Percentiles rank a stretch among this genome's conserved stretches.
phyloP scores from a whole-genome alignment of 305 asterid species.

The Striga hermonthica region DNA sequence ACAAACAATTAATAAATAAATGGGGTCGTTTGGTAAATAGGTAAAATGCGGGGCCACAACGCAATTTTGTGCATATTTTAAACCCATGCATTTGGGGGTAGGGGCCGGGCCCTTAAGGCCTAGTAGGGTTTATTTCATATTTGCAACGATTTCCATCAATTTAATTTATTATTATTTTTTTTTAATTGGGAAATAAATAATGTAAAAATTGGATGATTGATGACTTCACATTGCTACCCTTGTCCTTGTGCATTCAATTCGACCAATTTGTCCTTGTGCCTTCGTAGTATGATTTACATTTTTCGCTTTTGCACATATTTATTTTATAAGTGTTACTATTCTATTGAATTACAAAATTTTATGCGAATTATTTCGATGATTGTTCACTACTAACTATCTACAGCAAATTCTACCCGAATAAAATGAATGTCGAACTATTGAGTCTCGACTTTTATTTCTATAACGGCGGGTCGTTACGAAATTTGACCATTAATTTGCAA shows the following conservation, averaged over 20 bases:
- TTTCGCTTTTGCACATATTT: too few relatives aligned
- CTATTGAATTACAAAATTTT: neutral
- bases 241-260: conserved; percentile 31
- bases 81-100: conserved; percentile 37
- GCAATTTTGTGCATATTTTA: conserved; percentile 30
- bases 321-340: too few relatives aligned
- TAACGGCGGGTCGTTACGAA: conserved; percentile 31
- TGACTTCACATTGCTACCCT: conserved; percentile 31
- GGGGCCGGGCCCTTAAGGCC: conserved; percentile 43
- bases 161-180: neutral
- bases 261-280: conserved; percentile 23
- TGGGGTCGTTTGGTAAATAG: conserved; percentile 26
- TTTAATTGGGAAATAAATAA: conserved; percentile 27
- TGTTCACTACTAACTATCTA: neutral
- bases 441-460: neutral
- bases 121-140: conserved; percentile 43
- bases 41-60: conserved; percentile 33
- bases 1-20: conserved; percentile 1
- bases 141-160: conserved; percentile 33
- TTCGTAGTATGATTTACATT: conserved; percentile 8
- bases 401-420: conserved; percentile 24
- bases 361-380: neutral
- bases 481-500: conserved; percentile 25
- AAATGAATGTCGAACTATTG: conserved; percentile 30
- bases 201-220: conserved; percentile 27